Conservation (phyloP, 768 basidiomycete species). For the Sutorius australiensis region DNA sequence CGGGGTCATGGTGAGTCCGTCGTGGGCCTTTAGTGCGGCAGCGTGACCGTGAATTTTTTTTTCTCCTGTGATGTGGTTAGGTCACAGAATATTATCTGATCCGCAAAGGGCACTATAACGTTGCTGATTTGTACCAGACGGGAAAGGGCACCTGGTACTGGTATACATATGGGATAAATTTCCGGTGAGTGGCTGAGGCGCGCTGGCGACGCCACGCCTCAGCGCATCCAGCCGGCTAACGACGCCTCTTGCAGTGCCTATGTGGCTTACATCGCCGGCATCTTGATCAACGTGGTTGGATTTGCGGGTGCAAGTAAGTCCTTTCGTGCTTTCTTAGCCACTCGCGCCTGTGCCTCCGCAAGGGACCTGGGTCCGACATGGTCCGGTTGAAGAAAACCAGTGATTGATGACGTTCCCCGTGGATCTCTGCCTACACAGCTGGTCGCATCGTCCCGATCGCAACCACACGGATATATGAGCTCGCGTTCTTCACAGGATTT, state of each 20-base stretch:
- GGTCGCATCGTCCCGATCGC: slow-evolving; percentile 60
- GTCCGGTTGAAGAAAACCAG: background rate
- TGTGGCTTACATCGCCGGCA: slow-evolving; percentile 65
- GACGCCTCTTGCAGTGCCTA: slow-evolving; percentile 45
- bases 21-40: background rate
- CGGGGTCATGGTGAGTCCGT: slow-evolving; percentile 62
- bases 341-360: background rate
- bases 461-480: slow-evolving; percentile 69
- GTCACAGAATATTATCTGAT: slow-evolving; percentile 79
- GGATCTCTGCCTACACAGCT: slow-evolving; percentile 31
- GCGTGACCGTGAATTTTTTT: background rate
- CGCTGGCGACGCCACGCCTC: background rate
- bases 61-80: slow-evolving; percentile 29
- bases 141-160: slow-evolving; percentile 63
- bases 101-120: slow-evolving; percentile 64
- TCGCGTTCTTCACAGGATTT: slow-evolving; percentile 86
- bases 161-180: slow-evolving; percentile 72
- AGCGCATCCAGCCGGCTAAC: background rate
- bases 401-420: background rate
- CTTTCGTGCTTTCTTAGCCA: background rate
- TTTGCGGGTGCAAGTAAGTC: slow-evolving; percentile 70
- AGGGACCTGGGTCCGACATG: background rate
- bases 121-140: slow-evolving; percentile 65
- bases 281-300: slow-evolving; percentile 78
- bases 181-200: slow-evolving; percentile 40